phyloP scores from a whole-genome alignment of 371 early-diverging fungal genomes.

The Thermomucor indicae-seudaticae region DNA sequence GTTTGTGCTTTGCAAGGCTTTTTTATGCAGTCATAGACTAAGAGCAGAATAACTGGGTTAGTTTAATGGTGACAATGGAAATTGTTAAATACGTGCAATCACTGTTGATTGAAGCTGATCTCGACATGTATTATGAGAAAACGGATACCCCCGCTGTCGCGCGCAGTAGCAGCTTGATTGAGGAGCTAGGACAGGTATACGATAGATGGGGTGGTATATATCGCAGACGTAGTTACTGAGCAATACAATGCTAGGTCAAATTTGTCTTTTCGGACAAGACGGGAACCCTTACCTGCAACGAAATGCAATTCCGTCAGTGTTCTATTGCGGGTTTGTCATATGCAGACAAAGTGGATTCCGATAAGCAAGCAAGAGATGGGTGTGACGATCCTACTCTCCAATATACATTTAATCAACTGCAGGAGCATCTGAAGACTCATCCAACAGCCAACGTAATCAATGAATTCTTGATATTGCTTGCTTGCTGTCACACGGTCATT shows the following conservation, averaged over 20 bases:
- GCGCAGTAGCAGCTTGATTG: slow-evolving; percentile 86
- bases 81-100: slow-evolving; percentile 84
- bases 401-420: slow-evolving; percentile 64
- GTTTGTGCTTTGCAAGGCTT: too few relatives aligned
- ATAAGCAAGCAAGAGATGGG: slow-evolving; percentile 71
- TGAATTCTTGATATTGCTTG: slow-evolving; percentile 80
- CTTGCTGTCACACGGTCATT: slow-evolving; percentile 96
- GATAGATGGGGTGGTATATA: neutral
- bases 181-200: slow-evolving; percentile 84
- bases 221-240: too few relatives aligned
- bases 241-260: slow-evolving; percentile 62
- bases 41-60: slow-evolving; percentile 9
- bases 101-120: slow-evolving; percentile 73
- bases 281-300: slow-evolving; percentile 95
- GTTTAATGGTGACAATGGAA: slow-evolving; percentile 91
- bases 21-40: too few relatives aligned
- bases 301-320: slow-evolving; percentile 91
- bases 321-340: slow-evolving; percentile 78
- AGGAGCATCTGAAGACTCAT: slow-evolving; percentile 59
- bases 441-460: slow-evolving; percentile 61
- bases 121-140: slow-evolving; percentile 84
- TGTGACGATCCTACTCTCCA: slow-evolving; percentile 56
- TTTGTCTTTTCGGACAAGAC: slow-evolving; percentile 91
- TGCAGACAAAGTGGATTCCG: slow-evolving; percentile 71
- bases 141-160: slow-evolving; percentile 84